These are phyloP conservation scores for Stentor roeselii DNA, from an alignment of 73 alveolate species.

Conservation along the genomic window DNA sequence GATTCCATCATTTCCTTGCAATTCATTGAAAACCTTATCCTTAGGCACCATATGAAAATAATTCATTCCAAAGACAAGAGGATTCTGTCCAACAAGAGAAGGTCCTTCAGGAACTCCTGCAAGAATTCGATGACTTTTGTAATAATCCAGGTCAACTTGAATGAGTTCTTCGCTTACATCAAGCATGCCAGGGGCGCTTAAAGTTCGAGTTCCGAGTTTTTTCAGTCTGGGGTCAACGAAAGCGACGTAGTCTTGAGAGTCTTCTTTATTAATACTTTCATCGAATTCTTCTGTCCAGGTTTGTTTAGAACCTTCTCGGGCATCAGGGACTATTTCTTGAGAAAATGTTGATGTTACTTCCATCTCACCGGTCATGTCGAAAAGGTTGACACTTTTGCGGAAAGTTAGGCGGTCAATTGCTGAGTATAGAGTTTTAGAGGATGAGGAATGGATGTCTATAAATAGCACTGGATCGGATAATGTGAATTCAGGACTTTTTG, in stretches of 20 bases:
- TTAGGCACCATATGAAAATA: too few species aligned
- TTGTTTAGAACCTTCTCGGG: not conserved
- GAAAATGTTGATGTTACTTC: not conserved
- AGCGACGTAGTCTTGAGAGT: not conserved
- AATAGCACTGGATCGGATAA: not conserved
- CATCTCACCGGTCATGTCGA: not conserved
- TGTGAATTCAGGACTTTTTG: not conserved
- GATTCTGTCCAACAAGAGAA: slow-evolving; percentile 43
- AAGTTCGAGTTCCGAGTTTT: not conserved
- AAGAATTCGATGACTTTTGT: not conserved
- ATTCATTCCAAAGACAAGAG: slow-evolving; percentile 43
- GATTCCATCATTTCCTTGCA: too few species aligned
- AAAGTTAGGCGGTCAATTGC: not conserved
- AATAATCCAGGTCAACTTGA: not conserved
- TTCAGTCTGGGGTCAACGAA: not conserved
- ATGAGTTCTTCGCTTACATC: not conserved
- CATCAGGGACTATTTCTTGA: not conserved
- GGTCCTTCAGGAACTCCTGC: slow-evolving; percentile 48
- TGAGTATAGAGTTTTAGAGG: not conserved
- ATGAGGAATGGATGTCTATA: not conserved
- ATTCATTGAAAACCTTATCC: too few species aligned
- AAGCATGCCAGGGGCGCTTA: not conserved
- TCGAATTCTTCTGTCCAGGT: not conserved
- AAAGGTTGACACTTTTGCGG: not conserved
- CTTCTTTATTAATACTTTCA: not conserved